Evolutionary conservation across 1,284 basidiomycete genomes (phyloP), one percentile per base, ranked within the genome.

Genomic region (Ganoderma resinaceum): DNA sequence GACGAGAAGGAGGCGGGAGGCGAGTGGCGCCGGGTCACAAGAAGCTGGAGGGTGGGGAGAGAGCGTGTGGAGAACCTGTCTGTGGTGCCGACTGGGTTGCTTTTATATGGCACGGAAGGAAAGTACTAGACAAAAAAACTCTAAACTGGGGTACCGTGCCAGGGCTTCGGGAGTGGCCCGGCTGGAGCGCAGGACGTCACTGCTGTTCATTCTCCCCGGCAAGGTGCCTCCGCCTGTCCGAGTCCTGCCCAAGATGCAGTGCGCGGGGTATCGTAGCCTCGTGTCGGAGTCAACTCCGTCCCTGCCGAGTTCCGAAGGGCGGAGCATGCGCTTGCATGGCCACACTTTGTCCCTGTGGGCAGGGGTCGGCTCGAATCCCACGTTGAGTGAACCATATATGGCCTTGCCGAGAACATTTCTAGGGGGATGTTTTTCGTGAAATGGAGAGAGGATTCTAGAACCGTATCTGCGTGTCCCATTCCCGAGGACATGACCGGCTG

Each of bases 101-200:
- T 49, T 49, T 49, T 49, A 49, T 49, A 49, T 12, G 23, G 23
- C 23, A 23, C 11, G 23, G 23, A 49, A 11, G 14, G 46, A 49
- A 49, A 49, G 46, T 23, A 14, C 46, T 23, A 26, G 46, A 49
- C 23, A 49, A 49, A 26, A 49, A 11, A 7, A 11, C 46, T 26
- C 46, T 4, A 49, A 49, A 49, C 46, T 26, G 46, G 46, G 46
- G 46, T 12, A 14, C 23, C 9, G 46, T 12, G 46, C 26, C 46
- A 49, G 46, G 11, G 46, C 46, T 20, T 49, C 43, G 43, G n/a
- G 23, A 11, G 43, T 46, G 43, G n/a, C 43, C 43, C 43, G n/a
- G n/a, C 53, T 61, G 60, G 60, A 61, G 60, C 60, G 40, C 16
- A 61, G 40, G 60, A 61, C 60, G 40, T 61, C 58, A 55, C 53